phyloP scores from a whole-genome alignment of 805 yeast species.

The Lipomyces orientalis region DNA sequence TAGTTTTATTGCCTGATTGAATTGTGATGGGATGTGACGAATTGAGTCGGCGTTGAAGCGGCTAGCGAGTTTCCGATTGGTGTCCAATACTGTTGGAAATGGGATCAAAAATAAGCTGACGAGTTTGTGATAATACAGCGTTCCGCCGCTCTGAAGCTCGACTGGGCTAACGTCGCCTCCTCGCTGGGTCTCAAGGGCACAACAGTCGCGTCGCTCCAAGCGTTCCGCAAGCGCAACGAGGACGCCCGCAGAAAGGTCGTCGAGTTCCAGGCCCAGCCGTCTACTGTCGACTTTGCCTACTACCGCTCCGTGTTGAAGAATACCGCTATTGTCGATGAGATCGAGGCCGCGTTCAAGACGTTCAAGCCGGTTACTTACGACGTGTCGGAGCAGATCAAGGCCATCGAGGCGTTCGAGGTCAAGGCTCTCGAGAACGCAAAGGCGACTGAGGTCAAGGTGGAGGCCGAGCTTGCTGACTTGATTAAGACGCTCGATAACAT shows the following conservation, averaged over 20 bases:
- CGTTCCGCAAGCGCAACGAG: constrained; percentile 98
- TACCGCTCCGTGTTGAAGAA: constrained; percentile 85
- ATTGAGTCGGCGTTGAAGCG: not conserved
- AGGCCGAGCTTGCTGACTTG: constrained; percentile 82
- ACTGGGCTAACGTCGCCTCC: constrained; percentile 91
- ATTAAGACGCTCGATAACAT: constrained; percentile 89
- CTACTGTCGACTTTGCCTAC: constrained; percentile 77
- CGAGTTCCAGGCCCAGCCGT: constrained; percentile 72
- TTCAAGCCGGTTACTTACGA: constrained; percentile 88
- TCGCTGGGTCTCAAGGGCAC: constrained; percentile 90
- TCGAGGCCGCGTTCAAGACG: constrained; percentile 73
- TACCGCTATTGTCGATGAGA: constrained; percentile 74
- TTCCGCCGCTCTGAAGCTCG: constrained; percentile 71
- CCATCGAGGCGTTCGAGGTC: constrained; percentile 90
- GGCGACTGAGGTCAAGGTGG: constrained; percentile 87
- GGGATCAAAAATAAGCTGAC: not conserved
- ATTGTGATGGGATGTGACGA: not conserved
- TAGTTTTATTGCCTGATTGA: not conserved
- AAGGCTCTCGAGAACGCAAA: constrained; percentile 96
- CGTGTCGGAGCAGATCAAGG: constrained; percentile 84
- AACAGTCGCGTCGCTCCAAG: constrained; percentile 84
- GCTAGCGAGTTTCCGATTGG: not conserved
- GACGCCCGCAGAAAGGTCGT: constrained; percentile 87
- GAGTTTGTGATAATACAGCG: constrained; percentile 19
- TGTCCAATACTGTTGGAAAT: not conserved